Percentiles rank a stretch among this genome's conserved stretches.
phyloP scores from a whole-genome alignment of 192 early-diverging fungal genomes.

The Entomortierella parvispora region DNA sequence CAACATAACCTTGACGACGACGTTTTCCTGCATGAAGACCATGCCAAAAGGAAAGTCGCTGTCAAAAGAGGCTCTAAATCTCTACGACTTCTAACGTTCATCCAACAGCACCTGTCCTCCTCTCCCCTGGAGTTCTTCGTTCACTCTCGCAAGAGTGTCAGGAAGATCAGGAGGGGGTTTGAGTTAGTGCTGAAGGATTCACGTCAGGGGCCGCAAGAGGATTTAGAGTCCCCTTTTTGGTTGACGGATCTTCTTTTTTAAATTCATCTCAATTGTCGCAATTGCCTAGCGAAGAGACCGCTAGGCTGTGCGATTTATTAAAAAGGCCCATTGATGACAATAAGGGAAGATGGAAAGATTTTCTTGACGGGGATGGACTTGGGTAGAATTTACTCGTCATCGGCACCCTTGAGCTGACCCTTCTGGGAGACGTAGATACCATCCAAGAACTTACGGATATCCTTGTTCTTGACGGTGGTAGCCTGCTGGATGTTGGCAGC shows the following conservation, averaged over 20 bases:
- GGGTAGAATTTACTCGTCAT: constrained; percentile 61
- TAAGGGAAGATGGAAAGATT: neutral
- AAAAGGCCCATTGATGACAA: neutral
- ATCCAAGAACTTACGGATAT: constrained; percentile 99
- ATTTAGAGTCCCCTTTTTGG: neutral
- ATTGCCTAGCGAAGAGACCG: constrained; percentile 22
- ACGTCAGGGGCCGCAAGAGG: too few relatives aligned
- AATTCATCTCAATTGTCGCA: constrained; percentile 16
- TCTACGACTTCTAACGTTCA: too few relatives aligned
- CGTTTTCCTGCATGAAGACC: too few relatives aligned
- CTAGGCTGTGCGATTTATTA: constrained; percentile 40
- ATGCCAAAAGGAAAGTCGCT: too few relatives aligned
- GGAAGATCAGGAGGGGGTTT: too few relatives aligned
- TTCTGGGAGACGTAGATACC: constrained; percentile 97
- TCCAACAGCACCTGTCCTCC: too few relatives aligned
- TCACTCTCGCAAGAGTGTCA: too few relatives aligned
- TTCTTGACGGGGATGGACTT: constrained; percentile 1
- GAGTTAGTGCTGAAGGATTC: too few relatives aligned
- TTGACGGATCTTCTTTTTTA: neutral
- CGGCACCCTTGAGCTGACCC: constrained; percentile 66
- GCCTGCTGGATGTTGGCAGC: constrained; percentile 97
- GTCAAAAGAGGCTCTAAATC: too few relatives aligned
- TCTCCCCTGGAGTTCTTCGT: too few relatives aligned
- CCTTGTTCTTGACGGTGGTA: constrained; percentile 95
- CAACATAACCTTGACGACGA: too few relatives aligned